phyloP scores from a whole-genome alignment of 805 yeast genomes.

The Wickerhamomyces rabaulensis region DNA sequence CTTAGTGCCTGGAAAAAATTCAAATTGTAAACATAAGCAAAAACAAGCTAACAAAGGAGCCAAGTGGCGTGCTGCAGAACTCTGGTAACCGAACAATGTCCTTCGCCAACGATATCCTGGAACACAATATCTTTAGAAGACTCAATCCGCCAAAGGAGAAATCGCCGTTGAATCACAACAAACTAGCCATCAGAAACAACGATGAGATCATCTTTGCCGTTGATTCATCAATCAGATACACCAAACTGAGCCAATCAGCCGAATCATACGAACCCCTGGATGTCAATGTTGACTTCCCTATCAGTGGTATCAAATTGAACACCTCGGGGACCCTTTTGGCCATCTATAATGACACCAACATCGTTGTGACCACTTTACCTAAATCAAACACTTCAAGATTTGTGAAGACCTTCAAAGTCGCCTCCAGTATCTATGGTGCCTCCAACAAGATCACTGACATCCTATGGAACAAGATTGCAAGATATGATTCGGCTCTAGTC shows the following conservation, averaged over 20 bases:
- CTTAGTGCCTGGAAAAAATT: no score
- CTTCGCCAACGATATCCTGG: constrained; percentile 4
- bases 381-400: neutral
- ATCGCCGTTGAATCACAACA: constrained; percentile 9
- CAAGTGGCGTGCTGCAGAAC: no score
- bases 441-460: constrained; percentile 31
- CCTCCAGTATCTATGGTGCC: constrained; percentile 20
- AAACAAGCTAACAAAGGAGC: no score
- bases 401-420: constrained; percentile 22
- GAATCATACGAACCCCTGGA: constrained; percentile 10
- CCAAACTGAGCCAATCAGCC: constrained; percentile 5
- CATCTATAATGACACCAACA: constrained; percentile 27
- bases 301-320: constrained; percentile 33
- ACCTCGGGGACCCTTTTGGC: constrained; percentile 38
- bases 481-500: constrained; percentile 38
- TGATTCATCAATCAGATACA: constrained; percentile 14
- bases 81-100: constrained; percentile 3
- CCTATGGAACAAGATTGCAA: constrained; percentile 40
- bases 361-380: constrained; percentile 31
- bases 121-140: constrained; percentile 2
- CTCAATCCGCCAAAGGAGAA: neutral
- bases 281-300: constrained; percentile 23
- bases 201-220: constrained; percentile 18
- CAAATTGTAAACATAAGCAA: neutral
- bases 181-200: constrained; percentile 13